Evolutionary conservation across 176 grass and related monocot genomes (phyloP), one percentile per base, ranked within the genome.

Genomic region (Bonia amplexicaulis): DNA sequence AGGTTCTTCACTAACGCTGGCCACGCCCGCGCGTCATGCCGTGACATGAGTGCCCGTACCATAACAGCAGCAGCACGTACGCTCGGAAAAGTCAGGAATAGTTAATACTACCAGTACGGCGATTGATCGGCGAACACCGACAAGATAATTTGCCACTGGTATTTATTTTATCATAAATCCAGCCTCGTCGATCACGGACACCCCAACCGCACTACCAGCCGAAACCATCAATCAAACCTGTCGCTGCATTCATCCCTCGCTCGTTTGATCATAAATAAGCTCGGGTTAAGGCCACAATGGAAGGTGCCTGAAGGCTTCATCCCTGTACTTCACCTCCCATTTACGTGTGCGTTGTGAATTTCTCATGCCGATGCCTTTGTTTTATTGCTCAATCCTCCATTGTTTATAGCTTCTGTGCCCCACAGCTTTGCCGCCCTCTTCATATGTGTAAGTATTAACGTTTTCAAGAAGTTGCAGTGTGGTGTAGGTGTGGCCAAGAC

Each of bases 311-410:
- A 68, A 31, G 45, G 62, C 62, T 77, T 85, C 83, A 20, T 42
- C 48, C n/a, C 37, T 14, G 46, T 45, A 9, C 61, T 42, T 66
- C 40, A n/a, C 40, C 31, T 26, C 31, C 46, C 35, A 12, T 13
- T 14, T 76, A 39, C 60, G 33, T 65, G 52, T 48, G 13, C 44
- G 22, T 41, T 22, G 80, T 80, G 60, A 62, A 69, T 87, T 83
- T 66, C 8, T 61, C 67, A 81, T 37, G 52, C 57, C 16, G 20
- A 54, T 27, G 69, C 29, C 84, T 61, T 80, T 3, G 80, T 63
- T 90, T 87, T 70, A 76, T 61, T 45, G 52, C 51, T 63, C 75
- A 69, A 84, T 90, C 85, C 84, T 84, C 85, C 81, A 48, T 48
- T 89, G 48, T 84, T 84, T 74, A 88, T 88, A 74, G 74, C 85